Base-by-base conservation (phyloP, 2,329 filamentous ascomycete genomes). In the Nothophoma quercina region DNA sequence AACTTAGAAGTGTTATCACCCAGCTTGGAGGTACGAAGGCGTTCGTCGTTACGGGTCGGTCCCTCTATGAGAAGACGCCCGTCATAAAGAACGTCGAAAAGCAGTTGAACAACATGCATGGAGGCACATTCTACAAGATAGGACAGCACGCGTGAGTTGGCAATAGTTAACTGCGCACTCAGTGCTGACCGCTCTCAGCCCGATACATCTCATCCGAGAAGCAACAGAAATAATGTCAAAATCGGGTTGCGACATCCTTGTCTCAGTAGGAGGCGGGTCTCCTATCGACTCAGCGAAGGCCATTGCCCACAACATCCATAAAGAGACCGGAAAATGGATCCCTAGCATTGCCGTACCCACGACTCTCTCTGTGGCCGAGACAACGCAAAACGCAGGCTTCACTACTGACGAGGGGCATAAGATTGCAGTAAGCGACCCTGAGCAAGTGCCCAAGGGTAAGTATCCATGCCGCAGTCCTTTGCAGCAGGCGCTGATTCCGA, bases 11-110 rank as follows among this genome's bases (percentile, higher is more conserved):
- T 46, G 67, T 73, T 4, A 63, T 74, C 13, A 32, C 51, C 23
- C 69, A 74, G 51, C 62, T 74, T 7, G 70, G 71, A 13, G 65
- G 67, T 22, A 69, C 80, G 5, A 83, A 82, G 66, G 82, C 81
- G 0, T 84, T 83, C 65, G 81, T 85, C 57, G 77, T 85, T 32
- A 84, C 82, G 2, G 81, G 81, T 15, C 73, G 69, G 23, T 84
- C 82, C 1, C 75, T 85, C 1, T 79, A 80, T 22, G 80, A 74
- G 49, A 84, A 83, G 64, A 85, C 82, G 0, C 71, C 76, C 1
- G 75, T 85, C 9, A 79, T 85, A 63, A 78, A 79, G 55, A 71
- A 79, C 23, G 77, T 84, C 8, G 81, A 84, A 68, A 69, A 76
- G 30, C 69, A 78, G 4, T 71, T 84, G 3, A 78, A 76, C 12